These are phyloP conservation scores for Dactylellina haptotyla DNA, from an alignment of 2,329 filamentous ascomycete species.

Conservation along the genomic window DNA sequence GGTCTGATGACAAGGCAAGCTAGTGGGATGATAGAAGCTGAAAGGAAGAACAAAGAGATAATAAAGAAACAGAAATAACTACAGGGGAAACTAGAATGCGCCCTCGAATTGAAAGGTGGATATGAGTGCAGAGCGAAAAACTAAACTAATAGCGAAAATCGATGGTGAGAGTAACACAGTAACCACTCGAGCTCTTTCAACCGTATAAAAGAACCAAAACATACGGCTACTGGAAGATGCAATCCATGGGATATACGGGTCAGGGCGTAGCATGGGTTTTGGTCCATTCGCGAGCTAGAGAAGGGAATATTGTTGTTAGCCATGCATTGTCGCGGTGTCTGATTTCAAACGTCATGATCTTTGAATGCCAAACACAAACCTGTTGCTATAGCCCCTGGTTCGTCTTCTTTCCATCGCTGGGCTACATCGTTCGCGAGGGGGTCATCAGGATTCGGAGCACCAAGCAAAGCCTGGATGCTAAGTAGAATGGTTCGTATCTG, in stretches of 20 bases:
- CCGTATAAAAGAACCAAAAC: too few relatives aligned
- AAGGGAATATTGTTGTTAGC: not conserved
- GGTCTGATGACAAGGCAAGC: not conserved
- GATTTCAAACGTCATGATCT: not conserved
- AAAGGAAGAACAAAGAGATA: not conserved
- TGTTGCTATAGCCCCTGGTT: conserved; percentile 89
- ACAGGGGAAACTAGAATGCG: not conserved
- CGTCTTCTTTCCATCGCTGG: conserved; percentile 97
- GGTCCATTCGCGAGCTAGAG: conserved; percentile 76
- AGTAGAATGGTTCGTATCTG: conserved; percentile 99
- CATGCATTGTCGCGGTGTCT: not conserved
- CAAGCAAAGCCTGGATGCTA: conserved; percentile 94
- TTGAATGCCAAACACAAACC: conserved; percentile 66
- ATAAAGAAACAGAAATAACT: conserved; percentile 3
- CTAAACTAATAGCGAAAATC: too few relatives aligned
- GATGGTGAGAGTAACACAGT: too few relatives aligned
- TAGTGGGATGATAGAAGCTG: conserved; percentile 12
- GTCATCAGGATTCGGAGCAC: conserved; percentile 96
- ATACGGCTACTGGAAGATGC: too few relatives aligned
- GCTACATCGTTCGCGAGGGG: conserved; percentile 98
- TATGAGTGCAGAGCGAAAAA: too few relatives aligned
- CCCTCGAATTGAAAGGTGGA: not conserved
- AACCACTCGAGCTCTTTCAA: too few relatives aligned
- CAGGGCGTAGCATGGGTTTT: conserved; percentile 74
- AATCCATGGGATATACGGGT: too few relatives aligned